Evolutionary conservation across 2,329 filamentous ascomycete species (phyloP), one percentile per base, ranked within the genome.

Genomic region (Mariannaea elegans): DNA sequence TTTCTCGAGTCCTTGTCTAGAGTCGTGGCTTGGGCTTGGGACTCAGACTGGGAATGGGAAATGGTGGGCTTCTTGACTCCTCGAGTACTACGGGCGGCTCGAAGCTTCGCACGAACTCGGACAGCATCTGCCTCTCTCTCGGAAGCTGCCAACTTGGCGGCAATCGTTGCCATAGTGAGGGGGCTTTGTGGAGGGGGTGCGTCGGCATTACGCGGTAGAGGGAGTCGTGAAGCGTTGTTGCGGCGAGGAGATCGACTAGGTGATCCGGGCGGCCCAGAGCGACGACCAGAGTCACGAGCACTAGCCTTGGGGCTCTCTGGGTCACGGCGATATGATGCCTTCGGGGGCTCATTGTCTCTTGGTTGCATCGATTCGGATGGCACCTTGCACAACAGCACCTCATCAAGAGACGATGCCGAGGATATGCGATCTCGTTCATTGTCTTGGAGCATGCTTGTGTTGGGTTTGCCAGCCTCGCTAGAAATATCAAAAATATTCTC

Each of bases 61-160:
- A 71, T 67, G 39, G 69, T 71, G 27, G 73, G 67, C 24, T 75
- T 72, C 58, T 73, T 74, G 12, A 74, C 60, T 52, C 72, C 69
- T 54, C 75, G 76, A 53, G 71, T 72, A 13, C 73, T 75, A 32
- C 80, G 75, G 3, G 83, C 83, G 1, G 87, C 86, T 66, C 81
- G 83, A 27, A 89, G 79, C 71, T 89, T 89, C 3, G 87, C 87
- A 3, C 86, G 78, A 0, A 89, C 85, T 21, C 87, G 80, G 1
- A 86, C 86, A 1, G 87, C 87, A 63, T 89, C 86, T 4, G 87
- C 87, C 52, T 89, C 86, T 16, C 84, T 80, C 64, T 89, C 87
- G 0, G 86, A 85, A 2, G 87, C 87, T 1, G 86, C 87, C 0
- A 89, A 78, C 72, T 89, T 89, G 24, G 86, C 85, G 0, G 85